Evolutionary conservation across 768 basidiomycete species (phyloP), one percentile per base, ranked within the genome.

Genomic region (Trametes cinnabarina): DNA sequence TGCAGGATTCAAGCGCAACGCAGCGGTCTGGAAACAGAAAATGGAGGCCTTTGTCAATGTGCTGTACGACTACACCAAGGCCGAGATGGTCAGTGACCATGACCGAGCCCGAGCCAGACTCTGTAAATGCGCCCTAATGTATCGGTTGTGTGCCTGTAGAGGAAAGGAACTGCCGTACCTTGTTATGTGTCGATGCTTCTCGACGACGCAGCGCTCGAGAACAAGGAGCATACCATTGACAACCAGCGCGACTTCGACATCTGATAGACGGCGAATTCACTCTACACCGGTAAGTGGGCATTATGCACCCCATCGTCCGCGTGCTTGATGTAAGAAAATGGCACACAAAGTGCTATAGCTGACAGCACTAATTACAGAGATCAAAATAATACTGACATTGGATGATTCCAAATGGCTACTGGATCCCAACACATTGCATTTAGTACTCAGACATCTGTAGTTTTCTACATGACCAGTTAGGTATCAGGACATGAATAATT

Each of bases 201-300:
- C 14, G 83, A 85, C 44, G 79, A 81, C 67, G 69, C 46, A 61
- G 72, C 60, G 56, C 70, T 37, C 30, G 51, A 63, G 55, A 60
- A 41, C 60, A 58, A 71, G 35, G 72, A 71, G 41, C 47, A 54
- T 6, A 66, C 78, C 57, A 26, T 48, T 59, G 70, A 70, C 46
- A 19, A 43, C 12, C 68, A 71, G 53, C 80, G 79, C 43, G 85
- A 88, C 64, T 84, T 83, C 60, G 88, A 91, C 63, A 74, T 90
- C 44, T 85, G 87, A 57, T 88, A 88, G 87, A 83, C 86, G 1
- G 89, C 90, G n/a, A 90, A 90, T 68, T 90, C 88, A 28, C 89
- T 91, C 86, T 90, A 87, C 67, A 74, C 78, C 6, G 74, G 74
- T 69, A 68, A 63, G 73, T 66, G 10, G 30, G 7, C 30, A 6